Percentiles rank a stretch among this genome's conserved stretches.
These are phyloP conservation scores for Claviceps quebecensis DNA, from an alignment of 2,329 filamentous ascomycete genomes.

Conservation along the genomic window DNA sequence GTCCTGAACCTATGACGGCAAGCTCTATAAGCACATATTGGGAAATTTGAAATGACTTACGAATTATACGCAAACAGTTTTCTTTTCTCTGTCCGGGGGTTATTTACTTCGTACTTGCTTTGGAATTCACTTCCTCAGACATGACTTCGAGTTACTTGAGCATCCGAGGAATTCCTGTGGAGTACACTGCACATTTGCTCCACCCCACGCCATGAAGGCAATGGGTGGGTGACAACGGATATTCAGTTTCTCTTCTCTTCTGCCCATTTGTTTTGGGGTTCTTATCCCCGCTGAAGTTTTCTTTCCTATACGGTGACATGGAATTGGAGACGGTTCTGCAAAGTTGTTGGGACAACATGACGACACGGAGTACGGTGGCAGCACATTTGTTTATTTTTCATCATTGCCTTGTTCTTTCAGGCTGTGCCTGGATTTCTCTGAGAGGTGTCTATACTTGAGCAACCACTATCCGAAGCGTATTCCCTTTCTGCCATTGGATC, in stretches of 20 bases:
- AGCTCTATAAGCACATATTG: constrained; percentile 19
- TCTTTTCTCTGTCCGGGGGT: background rate
- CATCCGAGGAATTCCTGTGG: background rate
- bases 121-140: background rate
- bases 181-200: background rate
- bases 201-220: background rate
- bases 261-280: background rate
- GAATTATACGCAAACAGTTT: background rate
- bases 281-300: background rate
- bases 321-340: background rate
- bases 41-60: constrained; percentile 18
- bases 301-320: background rate
- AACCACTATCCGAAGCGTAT: background rate
- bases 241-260: background rate
- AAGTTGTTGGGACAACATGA: background rate
- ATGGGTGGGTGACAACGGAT: background rate
- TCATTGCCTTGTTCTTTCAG: background rate
- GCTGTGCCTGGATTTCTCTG: background rate
- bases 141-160: background rate
- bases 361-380: background rate
- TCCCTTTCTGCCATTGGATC: background rate
- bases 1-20: constrained; percentile 19
- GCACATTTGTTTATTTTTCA: background rate
- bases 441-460: background rate
- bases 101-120: background rate